Conservation (phyloP, 1,284 basidiomycete genomes). For the Leccinum angustisporum region DNA sequence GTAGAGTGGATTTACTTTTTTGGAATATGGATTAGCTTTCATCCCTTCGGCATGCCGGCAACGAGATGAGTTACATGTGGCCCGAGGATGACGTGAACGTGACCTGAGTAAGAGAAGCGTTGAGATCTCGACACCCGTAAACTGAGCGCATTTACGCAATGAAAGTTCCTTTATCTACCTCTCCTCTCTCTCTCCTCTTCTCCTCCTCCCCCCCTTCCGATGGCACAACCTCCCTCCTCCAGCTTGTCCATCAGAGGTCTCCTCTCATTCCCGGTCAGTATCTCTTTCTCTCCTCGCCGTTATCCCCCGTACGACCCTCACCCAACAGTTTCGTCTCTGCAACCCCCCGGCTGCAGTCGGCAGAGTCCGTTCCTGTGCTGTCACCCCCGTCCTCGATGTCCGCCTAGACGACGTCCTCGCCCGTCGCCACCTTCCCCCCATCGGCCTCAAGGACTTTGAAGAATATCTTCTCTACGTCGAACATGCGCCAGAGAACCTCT, state of each 20-base stretch:
- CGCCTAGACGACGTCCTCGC: conserved; percentile 68
- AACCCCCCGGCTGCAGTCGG: conserved; percentile 67
- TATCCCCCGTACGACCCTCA: not conserved
- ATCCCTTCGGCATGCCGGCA: conserved; percentile 10
- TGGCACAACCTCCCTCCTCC: conserved; percentile 47
- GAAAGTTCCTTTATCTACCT: not conserved
- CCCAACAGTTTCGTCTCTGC: conserved; percentile 55
- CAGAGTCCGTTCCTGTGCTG: conserved; percentile 60
- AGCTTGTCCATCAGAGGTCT: conserved; percentile 44
- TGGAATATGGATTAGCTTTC: conserved; percentile 5
- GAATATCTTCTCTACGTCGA: conserved; percentile 79
- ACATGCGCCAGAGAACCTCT: conserved; percentile 67
- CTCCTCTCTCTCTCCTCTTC: not conserved
- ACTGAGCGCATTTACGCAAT: conserved; percentile 11
- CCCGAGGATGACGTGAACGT: conserved; percentile 5
- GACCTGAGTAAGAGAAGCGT: conserved; percentile 1
- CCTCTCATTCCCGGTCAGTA: conserved; percentile 46
- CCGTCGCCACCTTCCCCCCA: conserved; percentile 68
- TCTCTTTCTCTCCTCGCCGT: not conserved
- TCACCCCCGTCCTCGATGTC: conserved; percentile 59
- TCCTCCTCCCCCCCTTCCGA: conserved; percentile 3
- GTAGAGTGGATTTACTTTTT: conserved; percentile 32
- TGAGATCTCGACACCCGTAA: conserved; percentile 17
- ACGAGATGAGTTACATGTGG: conserved; percentile 2
- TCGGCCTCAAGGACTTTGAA: conserved; percentile 78